Base-by-base conservation (phyloP, 805 yeast genomes). In the Maudiozyma serrabonitensis region DNA sequence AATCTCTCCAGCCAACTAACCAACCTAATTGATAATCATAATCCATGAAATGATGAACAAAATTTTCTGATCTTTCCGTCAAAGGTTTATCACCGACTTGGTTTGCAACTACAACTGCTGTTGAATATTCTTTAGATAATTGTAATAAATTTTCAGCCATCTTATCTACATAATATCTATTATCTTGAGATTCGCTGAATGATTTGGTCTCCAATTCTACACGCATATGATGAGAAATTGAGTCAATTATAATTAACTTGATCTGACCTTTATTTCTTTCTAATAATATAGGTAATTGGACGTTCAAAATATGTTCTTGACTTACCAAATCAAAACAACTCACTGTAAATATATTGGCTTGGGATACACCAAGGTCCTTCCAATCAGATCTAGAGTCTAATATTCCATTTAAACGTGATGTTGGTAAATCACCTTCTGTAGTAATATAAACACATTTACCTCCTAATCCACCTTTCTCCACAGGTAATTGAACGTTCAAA, bases 201-300 rank as follows among this genome's bases (percentile, higher is more conserved):
- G 66, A 66, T 11, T 62, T 69, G 40, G 72, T 68, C 41, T 67
- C 72, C 23, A 80, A 60, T 54, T 82, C 87, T 1, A 81, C 81
- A 50, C 95, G 69, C 32, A 89, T 63, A 63, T 85, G 95, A 59
- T 87, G 95, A 0, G 91, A 81, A 4, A 90, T 78, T 34, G 95
- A 85, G 64, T 91, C 98, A 9, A 90, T 71, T 1, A 88, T 74
- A 0, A 91, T 71, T 28, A 84, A 59, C 41, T 76, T 82, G 2
- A 82, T 70, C 6, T 60, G 55, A 0, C 67, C 64, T 12, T 62
- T 53, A 32, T 68, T 61, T 43, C 68, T 54, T 41, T 68, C 67
- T 13, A 81, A 51, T 28, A 85, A 65, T 1, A 73, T 67, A 0
- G 93, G 95, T 4, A 89, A 67, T 58, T 85, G 93, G 21, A 82